Conservation (phyloP, 257 asterid genomes). For the Salvia splendens region DNA sequence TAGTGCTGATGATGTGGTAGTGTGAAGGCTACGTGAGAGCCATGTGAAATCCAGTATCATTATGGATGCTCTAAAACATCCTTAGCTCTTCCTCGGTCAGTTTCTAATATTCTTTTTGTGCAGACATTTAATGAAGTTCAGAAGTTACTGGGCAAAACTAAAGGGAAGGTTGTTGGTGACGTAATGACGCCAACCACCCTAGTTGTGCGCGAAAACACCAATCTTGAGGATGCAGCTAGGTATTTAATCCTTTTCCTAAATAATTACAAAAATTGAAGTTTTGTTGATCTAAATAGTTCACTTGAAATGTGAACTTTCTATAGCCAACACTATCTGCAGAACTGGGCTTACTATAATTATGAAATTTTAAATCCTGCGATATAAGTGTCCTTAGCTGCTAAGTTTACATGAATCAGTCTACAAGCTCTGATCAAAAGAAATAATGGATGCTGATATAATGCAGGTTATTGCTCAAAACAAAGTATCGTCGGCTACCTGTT, state of each 20-base stretch:
- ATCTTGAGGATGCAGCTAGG: slow-evolving; percentile 93
- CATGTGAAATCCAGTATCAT: too few species aligned
- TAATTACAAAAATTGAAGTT: not conserved
- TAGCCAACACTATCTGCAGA: not conserved
- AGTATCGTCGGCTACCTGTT: slow-evolving; percentile 87
- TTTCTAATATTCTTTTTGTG: slow-evolving; percentile 30
- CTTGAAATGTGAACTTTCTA: not conserved
- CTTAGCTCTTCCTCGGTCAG: not conserved
- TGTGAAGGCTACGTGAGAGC: too few species aligned
- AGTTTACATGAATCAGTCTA: not conserved
- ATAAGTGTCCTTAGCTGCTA: not conserved
- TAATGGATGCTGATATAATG: slow-evolving; percentile 34
- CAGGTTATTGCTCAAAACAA: slow-evolving; percentile 79
- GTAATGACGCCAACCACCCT: slow-evolving; percentile 83
- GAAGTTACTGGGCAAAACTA: slow-evolving; percentile 72
- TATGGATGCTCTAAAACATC: too few species aligned
- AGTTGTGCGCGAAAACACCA: slow-evolving; percentile 68
- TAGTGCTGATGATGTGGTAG: too few species aligned
- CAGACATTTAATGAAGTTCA: slow-evolving; percentile 87
- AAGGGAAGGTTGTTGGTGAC: slow-evolving; percentile 86
- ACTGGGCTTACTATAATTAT: not conserved
- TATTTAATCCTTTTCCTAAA: slow-evolving; percentile 28
- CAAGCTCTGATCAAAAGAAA: slow-evolving; percentile 13
- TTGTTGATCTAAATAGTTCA: not conserved
- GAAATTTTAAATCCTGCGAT: not conserved